Percentiles rank a stretch among this genome's conserved stretches.
Conservation (phyloP, 2,329 filamentous ascomycete species). For the Pseudocercospora pini-densiflorae region DNA sequence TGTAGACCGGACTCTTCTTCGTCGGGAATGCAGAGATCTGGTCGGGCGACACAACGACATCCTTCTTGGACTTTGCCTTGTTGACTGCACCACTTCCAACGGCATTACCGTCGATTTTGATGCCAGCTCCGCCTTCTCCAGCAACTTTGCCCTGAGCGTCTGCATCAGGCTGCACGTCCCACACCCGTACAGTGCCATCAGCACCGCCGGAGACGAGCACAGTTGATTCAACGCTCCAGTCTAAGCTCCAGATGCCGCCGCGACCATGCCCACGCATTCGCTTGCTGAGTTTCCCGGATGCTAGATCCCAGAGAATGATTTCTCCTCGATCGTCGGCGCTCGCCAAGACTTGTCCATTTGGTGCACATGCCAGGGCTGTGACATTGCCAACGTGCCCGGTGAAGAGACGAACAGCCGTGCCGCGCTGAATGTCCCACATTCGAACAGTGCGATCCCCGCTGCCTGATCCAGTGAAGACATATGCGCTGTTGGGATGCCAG, state of each 20-base stretch:
- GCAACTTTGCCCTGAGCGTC: conserved; percentile 52
- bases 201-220: conserved; percentile 89
- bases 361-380: conserved; percentile 81
- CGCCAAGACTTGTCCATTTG: conserved; percentile 87
- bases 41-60: conserved; percentile 86
- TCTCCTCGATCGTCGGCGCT: conserved; percentile 86
- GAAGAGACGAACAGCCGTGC: conserved; percentile 86
- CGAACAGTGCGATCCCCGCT: conserved; percentile 85
- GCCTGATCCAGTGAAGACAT: conserved; percentile 84
- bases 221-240: conserved; percentile 90
- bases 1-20: conserved; percentile 94
- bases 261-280: conserved; percentile 92
- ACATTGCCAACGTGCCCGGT: conserved; percentile 89
- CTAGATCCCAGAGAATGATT: conserved; percentile 93
- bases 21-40: conserved; percentile 95
- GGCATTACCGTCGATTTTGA: conserved; percentile 55
- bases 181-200: conserved; percentile 90
- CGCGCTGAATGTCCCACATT: conserved; percentile 95
- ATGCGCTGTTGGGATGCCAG: conserved; percentile 94
- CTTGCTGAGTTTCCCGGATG: conserved; percentile 84
- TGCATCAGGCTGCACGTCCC: conserved; percentile 75
- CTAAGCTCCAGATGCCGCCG: conserved; percentile 89
- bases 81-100: conserved; percentile 37
- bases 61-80: conserved; percentile 77
- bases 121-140: conserved; percentile 53